A percentile compares a stretch with the other conserved stretches of the same genome.
phyloP scores from a whole-genome alignment of 2,329 filamentous ascomycete species.

The Beauveria medogensis region DNA sequence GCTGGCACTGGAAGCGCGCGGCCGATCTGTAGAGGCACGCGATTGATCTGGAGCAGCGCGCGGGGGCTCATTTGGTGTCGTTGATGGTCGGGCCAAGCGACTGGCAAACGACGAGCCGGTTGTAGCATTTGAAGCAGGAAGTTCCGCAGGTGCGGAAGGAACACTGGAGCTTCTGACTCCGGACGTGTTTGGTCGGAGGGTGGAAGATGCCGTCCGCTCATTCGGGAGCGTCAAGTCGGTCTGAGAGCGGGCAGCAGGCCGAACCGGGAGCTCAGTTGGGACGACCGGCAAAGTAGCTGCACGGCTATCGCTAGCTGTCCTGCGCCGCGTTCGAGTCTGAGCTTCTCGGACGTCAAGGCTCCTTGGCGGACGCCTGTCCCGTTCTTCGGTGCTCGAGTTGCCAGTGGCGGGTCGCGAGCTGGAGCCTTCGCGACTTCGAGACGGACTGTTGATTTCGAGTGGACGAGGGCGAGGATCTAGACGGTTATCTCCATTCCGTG shows the following conservation, averaged over 20 bases:
- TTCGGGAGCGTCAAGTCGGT: slow-evolving; percentile 51
- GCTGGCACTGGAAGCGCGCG: not conserved
- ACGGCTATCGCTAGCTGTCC: slow-evolving; percentile 47
- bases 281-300: slow-evolving; percentile 43
- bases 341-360: slow-evolving; percentile 25
- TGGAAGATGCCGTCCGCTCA: slow-evolving; percentile 28
- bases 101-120: slow-evolving; percentile 8
- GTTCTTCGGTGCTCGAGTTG: slow-evolving; percentile 35
- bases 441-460: slow-evolving; percentile 18
- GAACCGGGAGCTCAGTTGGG: slow-evolving; percentile 32
- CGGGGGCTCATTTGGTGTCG: not conserved
- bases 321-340: slow-evolving; percentile 30
- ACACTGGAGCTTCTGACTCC: slow-evolving; percentile 36
- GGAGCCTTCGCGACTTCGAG: slow-evolving; percentile 28
- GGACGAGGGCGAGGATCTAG: slow-evolving; percentile 22
- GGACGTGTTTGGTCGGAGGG: slow-evolving; percentile 30
- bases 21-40: slow-evolving; percentile 13
- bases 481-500: not conserved
- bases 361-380: slow-evolving; percentile 40
- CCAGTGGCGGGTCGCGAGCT: slow-evolving; percentile 40
- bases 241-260: slow-evolving; percentile 52
- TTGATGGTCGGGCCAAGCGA: slow-evolving; percentile 1
- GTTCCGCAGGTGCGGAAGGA: slow-evolving; percentile 17
- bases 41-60: slow-evolving; percentile 14
- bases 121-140: slow-evolving; percentile 5